Base-by-base conservation (phyloP, 1,284 basidiomycete genomes). In the Sanghuangporus weigelae region DNA sequence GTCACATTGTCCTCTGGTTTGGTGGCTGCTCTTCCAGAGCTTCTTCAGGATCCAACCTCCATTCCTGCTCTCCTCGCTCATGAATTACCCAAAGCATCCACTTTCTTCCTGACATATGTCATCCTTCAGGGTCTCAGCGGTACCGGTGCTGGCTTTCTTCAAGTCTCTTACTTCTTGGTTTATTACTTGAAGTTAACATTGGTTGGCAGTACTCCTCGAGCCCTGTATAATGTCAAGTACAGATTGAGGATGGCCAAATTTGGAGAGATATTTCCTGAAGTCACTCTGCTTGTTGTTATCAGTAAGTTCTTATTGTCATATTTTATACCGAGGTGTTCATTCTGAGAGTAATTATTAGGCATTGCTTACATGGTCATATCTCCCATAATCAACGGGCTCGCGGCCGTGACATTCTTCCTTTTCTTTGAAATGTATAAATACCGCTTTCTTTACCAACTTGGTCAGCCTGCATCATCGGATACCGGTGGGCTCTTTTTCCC, bases 401-500 rank as follows among this genome's bases (percentile, higher is more conserved):
- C 93, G 1, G 85, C 85, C 63, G 80, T 83, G 53, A 87, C 92
- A 2, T 98, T 98, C 81, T 85, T 91, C 74, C 75, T 91, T 49
- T 92, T 94, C 74, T 97, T 91, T 76, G 77, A 86, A 66, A 77
- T 94, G 40, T 96, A 91, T 82, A 98, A 97, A 77, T 96, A 95
- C 71, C 82, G 92, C 31, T 95, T 93, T 81, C 78, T 91, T 55
- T 95, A 87, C 82, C 81, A 84, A 70, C 85, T 89, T 71, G 90
- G 95, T 67, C 89, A 92, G 72, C 86, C 88, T 14, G 76, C 84
- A 0, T 77, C 82, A 2, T 79, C 77, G 58, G 96, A 99, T 69
- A 98, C 96, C 0, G 96, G 95, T 35, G 96, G 96, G 0, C 75
- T 93, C 57, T 98, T 98, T 82, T 98, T 96, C 81, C 95, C 95